A percentile compares a stretch with the other conserved stretches of the same genome.
These are phyloP conservation scores for Candida frijolesensis DNA, from an alignment of 1,139 yeast species.

Conservation along the genomic window DNA sequence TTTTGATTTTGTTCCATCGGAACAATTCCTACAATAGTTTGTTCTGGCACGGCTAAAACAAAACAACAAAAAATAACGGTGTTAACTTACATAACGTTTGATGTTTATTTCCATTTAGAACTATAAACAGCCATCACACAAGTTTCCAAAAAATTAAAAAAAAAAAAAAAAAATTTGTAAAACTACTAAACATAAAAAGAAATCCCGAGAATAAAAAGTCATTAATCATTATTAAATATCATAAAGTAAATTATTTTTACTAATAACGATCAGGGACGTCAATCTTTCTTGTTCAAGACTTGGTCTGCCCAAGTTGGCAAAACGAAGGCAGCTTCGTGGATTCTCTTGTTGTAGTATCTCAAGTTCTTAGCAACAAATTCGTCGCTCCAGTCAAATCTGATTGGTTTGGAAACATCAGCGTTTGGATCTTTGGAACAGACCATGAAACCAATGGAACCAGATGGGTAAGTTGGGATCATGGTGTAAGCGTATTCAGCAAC, in stretches of 20 bases:
- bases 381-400: slow-evolving; percentile 60
- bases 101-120: not conserved
- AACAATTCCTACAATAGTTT: not conserved
- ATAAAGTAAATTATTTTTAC: slow-evolving; percentile 1
- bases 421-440: slow-evolving; percentile 76
- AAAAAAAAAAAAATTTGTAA: not conserved
- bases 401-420: slow-evolving; percentile 66
- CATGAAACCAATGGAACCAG: slow-evolving; percentile 95
- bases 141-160: too few species aligned
- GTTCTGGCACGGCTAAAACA: not conserved
- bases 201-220: not conserved
- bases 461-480: slow-evolving; percentile 89
- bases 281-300: slow-evolving; percentile 27
- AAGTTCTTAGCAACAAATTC: slow-evolving; percentile 65
- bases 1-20: slow-evolving; percentile 1
- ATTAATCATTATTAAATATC: slow-evolving; percentile 3
- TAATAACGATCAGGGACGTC: slow-evolving; percentile 11
- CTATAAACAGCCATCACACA: not conserved
- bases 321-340: slow-evolving; percentile 85
- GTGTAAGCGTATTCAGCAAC: slow-evolving; percentile 86
- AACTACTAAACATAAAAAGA: not conserved
- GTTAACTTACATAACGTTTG: too few species aligned
- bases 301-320: slow-evolving; percentile 83
- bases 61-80: too few species aligned
- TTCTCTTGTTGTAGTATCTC: slow-evolving; percentile 76